Conservation (phyloP, 192 early-diverging fungal species). For the Backusella liffmaniae region DNA sequence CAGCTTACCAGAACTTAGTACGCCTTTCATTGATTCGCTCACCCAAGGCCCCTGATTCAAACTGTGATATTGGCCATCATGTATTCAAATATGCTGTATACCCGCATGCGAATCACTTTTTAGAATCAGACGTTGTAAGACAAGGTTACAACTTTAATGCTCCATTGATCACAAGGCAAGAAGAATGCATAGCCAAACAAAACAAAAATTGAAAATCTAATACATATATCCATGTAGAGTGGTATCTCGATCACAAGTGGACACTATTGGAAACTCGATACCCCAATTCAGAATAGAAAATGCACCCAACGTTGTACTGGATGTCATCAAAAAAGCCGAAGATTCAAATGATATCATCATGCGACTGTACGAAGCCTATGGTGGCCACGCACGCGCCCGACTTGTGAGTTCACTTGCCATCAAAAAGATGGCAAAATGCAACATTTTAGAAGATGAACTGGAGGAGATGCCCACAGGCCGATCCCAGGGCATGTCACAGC, state of each 20-base stretch:
- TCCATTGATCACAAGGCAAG: conserved; percentile 48
- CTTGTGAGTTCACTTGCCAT: conserved; percentile 49
- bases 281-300: conserved; percentile 46
- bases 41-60: conserved; percentile 71
- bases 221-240: conserved; percentile 14
- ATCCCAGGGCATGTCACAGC: conserved; percentile 14
- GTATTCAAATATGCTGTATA: conserved; percentile 87
- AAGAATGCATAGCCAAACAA: not conserved
- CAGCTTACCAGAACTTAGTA: conserved; percentile 79
- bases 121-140: conserved; percentile 81
- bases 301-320: conserved; percentile 79
- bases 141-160: conserved; percentile 92
- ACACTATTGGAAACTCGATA: not conserved
- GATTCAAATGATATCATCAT: conserved; percentile 70
- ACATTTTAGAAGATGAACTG: conserved; percentile 76
- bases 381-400: conserved; percentile 68
- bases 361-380: conserved; percentile 89
- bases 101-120: conserved; percentile 83
- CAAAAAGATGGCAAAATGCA: conserved; percentile 56
- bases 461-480: conserved; percentile 30
- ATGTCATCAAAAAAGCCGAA: conserved; percentile 91
- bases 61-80: conserved; percentile 69
- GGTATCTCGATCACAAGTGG: conserved; percentile 11
- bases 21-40: conserved; percentile 83
- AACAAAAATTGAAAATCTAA: not conserved